Base-by-base conservation (phyloP, 1,284 basidiomycete species). In the Sanghuangporus weigelae region DNA sequence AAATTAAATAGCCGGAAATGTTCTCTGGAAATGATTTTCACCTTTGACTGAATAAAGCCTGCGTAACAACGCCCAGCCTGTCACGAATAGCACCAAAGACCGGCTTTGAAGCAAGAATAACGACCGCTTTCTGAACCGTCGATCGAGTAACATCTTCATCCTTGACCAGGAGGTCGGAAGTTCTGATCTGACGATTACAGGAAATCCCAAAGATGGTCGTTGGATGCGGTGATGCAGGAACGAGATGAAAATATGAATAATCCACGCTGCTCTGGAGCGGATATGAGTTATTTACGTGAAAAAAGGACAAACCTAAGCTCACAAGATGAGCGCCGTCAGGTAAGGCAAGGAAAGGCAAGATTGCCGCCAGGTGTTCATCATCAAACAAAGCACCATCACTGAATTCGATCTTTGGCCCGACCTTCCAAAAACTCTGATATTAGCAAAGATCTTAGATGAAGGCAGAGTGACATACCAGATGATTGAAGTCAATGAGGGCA, bases 51-150 rank as follows among this genome's bases (percentile, higher is more conserved):
- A 97, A 98, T 60, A 94, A 81, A 1, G 95, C 90, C 11, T 89
- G 84, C 0, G 96, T 99, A 44, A 99, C 93, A 3, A 99, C 94
- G n/a, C 96, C 95, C 1, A 99, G 81, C 70, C 95, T 96, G 73
- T 98, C 95, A 48, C 90, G 82, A 75, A 93, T 91, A 44, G 90
- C 90, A 23, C 92, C 93, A 72, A 96, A 96, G 1, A 95, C 84
- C 0, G 93, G 93, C 70, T 93, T 93, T 4, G 89, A 89, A 2
- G 94, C 95, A 40, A 99, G 80, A 1, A 99, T 92, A 0, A 99
- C 93, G 3, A 99, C 92, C 0, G 97, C 96, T 73, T 99, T 99
- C 75, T 99, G 96, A 0, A 99, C 96, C 14, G 91, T 98, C 35
- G 92, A 95, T 19, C 96, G 86, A 6, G 96, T 98, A 8, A 99